phyloP scores from a whole-genome alignment of 108 stramenopile genomes.

The Nannochloropsis salina region DNA sequence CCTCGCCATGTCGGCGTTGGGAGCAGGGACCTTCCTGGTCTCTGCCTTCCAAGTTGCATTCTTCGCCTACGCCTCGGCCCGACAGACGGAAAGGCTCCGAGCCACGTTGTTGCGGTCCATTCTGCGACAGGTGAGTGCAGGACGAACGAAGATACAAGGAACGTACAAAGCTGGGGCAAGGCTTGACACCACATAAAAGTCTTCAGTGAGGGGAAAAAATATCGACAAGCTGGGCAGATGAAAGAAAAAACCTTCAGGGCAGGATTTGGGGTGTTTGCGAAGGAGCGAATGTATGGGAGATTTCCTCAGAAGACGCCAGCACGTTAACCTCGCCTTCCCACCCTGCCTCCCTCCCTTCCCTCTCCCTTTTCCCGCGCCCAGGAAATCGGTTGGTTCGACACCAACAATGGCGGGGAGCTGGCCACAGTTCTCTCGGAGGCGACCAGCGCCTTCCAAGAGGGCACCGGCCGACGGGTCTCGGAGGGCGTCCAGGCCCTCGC shows the following conservation, averaged over 20 bases:
- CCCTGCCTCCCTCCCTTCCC: not conserved
- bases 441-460: constrained; percentile 55
- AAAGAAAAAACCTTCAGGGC: no score
- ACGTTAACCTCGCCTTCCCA: not conserved
- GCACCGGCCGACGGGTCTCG: constrained; percentile 45
- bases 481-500: constrained; percentile 44
- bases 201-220: no score
- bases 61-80: constrained; percentile 33
- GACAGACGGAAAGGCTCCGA: constrained; percentile 26
- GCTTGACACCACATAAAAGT: no score
- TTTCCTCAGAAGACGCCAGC: no score
- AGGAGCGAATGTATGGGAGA: no score
- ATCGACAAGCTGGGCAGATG: no score
- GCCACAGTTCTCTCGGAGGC: constrained; percentile 48
- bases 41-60: constrained; percentile 31
- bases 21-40: constrained; percentile 21
- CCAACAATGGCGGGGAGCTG: constrained; percentile 48
- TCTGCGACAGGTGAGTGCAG: not conserved
- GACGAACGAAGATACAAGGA: not conserved
- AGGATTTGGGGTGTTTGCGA: no score
- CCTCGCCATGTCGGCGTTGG: constrained; percentile 27
- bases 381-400: constrained; percentile 58
- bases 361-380: constrained; percentile 23
- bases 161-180: not conserved
- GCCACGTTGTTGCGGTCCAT: not conserved